Percentiles rank a stretch among this genome's conserved stretches.
phyloP scores from a whole-genome alignment of 148 eudicot species.

The Cornus controversa region DNA sequence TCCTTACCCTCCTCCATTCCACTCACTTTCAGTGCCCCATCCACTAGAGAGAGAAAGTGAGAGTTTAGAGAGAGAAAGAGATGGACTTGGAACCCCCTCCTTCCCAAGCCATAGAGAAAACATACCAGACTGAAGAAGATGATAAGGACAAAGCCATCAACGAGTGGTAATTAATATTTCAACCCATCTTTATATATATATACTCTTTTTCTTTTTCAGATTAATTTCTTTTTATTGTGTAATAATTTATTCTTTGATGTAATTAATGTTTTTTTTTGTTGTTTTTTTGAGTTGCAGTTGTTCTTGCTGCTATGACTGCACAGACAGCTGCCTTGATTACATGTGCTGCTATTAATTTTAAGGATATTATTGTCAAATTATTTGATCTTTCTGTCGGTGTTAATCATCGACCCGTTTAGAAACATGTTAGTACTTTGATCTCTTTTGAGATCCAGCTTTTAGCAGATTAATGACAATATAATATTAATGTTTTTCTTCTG shows the following conservation, averaged over 20 bases:
- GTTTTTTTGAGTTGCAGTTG: slow-evolving; percentile 26
- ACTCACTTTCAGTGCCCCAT: not conserved
- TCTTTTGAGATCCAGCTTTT: not conserved
- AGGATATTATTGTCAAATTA: not conserved
- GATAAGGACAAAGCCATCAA: slow-evolving; percentile 24
- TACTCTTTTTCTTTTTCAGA: not conserved
- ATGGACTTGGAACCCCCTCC: slow-evolving; percentile 36
- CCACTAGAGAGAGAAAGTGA: not conserved
- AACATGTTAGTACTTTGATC: not conserved
- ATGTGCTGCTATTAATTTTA: slow-evolving; percentile 21
- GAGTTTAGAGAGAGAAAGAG: slow-evolving; percentile 1
- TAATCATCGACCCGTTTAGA: not conserved
- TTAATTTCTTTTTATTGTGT: not conserved
- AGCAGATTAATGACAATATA: not conserved
- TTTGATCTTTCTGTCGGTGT: not conserved
- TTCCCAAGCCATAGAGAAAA: slow-evolving; percentile 25
- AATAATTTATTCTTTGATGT: not conserved
- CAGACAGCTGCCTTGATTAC: slow-evolving; percentile 25
- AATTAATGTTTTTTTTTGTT: not conserved
- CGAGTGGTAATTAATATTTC: slow-evolving; percentile 23
- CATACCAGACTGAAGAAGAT: slow-evolving; percentile 20
- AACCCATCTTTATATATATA: not conserved
- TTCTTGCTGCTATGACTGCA: slow-evolving; percentile 35
- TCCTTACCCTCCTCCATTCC: not conserved
- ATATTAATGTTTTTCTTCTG: too few relatives aligned